Base-by-base conservation (phyloP, 1,284 basidiomycete species). In the Sporisorium iseilematis-ciliati region DNA sequence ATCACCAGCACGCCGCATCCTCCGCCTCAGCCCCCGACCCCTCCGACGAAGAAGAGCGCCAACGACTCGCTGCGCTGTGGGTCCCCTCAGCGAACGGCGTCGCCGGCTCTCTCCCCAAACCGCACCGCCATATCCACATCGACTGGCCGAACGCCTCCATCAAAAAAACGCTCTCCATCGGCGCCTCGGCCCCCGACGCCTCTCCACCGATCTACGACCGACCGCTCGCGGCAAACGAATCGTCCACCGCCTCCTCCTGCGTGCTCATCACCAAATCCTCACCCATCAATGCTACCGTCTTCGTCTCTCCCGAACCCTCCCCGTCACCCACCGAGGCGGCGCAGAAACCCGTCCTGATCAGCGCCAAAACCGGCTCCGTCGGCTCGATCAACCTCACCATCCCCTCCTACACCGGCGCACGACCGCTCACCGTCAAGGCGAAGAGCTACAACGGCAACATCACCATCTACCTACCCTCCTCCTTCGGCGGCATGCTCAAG, bases 91-190 rank as follows among this genome's bases (percentile, higher is more conserved):
- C 61, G 2, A 21, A 29, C 1, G 58, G 35, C 1, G 38, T 16
- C 7, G 38, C 20, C 1, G 20, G 26, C 3, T 20, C 20, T 2
- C 40, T 35, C 5, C 21, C 38, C 38, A 75, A 69, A 45, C 48
- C 66, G 29, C 43, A 75, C 31, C 65, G 75, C n/a, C 79, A 81
- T 52, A 62, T 81, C 41, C 64, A 63, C 48, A 77, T 81, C 54
- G 77, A 79, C 50, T 81, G 79, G 79, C 79, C 79, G 6, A 65
- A 66, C 23, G 54, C 69, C 0, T 65, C 77, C n/a, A 80, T 82
- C 74, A 80, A 80, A 33, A 79, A 79, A 58, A 60, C 56, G n/a
- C 64, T 70, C 18, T 57, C 70, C 5, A 80, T 82, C 40, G 80
- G 80, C 0, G 58, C 76, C 3, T 66, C 66, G 5, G 71, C 75